These are phyloP conservation scores for Boletus sp. DNA, from an alignment of 768 basidiomycete species.

Conservation along the genomic window DNA sequence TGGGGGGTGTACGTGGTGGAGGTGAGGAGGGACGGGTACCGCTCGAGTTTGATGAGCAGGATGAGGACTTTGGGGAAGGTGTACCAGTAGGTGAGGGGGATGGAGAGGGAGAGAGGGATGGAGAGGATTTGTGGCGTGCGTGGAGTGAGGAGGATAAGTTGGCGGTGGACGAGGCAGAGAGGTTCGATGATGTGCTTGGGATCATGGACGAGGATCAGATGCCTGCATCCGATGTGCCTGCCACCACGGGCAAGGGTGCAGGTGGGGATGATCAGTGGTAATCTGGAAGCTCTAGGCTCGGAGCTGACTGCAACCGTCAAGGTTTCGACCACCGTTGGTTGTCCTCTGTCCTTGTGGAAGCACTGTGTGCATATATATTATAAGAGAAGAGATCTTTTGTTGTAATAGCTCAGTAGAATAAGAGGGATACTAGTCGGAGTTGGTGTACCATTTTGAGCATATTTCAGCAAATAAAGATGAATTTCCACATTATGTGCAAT, in stretches of 20 bases:
- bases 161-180: slow-evolving; percentile 32
- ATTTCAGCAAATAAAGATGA: too few relatives aligned
- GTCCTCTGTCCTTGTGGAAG: background rate
- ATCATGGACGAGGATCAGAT: slow-evolving; percentile 35
- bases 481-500: too few relatives aligned
- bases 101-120: slow-evolving; percentile 2
- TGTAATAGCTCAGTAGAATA: too few relatives aligned
- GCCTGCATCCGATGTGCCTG: slow-evolving; percentile 7
- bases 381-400: too few relatives aligned
- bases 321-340: background rate
- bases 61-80: slow-evolving; percentile 52
- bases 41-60: slow-evolving; percentile 66
- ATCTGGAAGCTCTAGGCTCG: background rate
- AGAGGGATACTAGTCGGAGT: too few relatives aligned
- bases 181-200: slow-evolving; percentile 34
- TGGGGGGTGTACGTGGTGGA: background rate
- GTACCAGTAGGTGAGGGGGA: background rate
- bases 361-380: too few relatives aligned
- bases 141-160: slow-evolving; percentile 31
- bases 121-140: slow-evolving; percentile 23
- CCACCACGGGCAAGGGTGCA: background rate
- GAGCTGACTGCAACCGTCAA: background rate
- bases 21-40: slow-evolving; percentile 27
- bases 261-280: background rate
- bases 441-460: too few relatives aligned